phyloP scores from a whole-genome alignment of 2,329 filamentous ascomycete genomes.

The Ophiostoma perfectum region DNA sequence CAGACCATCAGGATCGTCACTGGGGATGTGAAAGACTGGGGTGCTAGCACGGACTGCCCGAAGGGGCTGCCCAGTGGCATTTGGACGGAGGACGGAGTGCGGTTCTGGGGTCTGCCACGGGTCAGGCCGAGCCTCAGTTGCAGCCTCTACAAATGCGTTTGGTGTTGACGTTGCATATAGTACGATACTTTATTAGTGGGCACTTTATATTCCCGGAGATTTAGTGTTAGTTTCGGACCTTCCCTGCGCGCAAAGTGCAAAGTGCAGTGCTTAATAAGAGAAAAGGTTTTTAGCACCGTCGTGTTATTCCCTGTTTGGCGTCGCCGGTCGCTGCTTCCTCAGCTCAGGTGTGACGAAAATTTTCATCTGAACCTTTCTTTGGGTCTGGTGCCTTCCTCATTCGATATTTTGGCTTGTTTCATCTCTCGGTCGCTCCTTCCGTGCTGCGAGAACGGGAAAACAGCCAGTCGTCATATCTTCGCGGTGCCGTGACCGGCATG shows the following conservation, averaged over 20 bases:
- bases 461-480: neutral
- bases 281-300: neutral
- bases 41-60: slow-evolving; percentile 3
- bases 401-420: neutral
- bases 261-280: too few species aligned
- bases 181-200: neutral
- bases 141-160: neutral
- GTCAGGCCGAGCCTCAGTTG: neutral
- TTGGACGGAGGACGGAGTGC: slow-evolving; percentile 2
- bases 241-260: neutral
- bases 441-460: neutral
- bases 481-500: neutral
- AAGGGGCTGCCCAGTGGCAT: neutral
- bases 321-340: slow-evolving; percentile 1
- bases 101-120: slow-evolving; percentile 3
- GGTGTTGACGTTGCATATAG: neutral
- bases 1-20: too few species aligned
- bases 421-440: slow-evolving; percentile 1
- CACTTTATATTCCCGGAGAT: neutral
- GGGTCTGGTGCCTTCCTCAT: neutral
- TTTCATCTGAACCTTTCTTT: neutral
- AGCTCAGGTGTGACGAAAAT: neutral
- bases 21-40: neutral
- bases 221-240: neutral
- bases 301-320: neutral